Base-by-base conservation (phyloP, 768 basidiomycete genomes). In the Tulasnella sp. region DNA sequence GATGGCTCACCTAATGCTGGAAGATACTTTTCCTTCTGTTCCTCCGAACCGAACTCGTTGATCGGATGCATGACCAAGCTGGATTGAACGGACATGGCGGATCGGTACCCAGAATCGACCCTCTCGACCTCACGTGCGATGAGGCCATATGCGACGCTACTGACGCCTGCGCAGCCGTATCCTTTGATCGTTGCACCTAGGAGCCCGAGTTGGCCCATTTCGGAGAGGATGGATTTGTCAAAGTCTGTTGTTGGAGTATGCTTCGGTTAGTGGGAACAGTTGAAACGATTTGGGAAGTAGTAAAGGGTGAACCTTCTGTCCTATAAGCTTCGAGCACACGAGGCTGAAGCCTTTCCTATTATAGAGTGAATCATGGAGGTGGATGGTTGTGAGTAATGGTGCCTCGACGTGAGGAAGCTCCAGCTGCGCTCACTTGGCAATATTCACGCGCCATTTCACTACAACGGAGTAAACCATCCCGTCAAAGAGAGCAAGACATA, bases 1-100 rank as follows among this genome's bases (percentile, higher is more conserved):
- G 45, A 63, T 2, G 65, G 74, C 63, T 66, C 65, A 81, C 88
- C 92, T 44, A 98, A 76, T 19, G 80, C 75, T 50, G 93, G 94
- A 3, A 99, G 78, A 68, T 85, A 99, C 66, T 85, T 86, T 66
- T 91, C 86, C 73, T 93, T 94, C 72, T 97, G 92, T 30, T 80
- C 83, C 30, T 92, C 84, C 0, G 85, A 81, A 1, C 95, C 95
- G 69, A 93, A 97, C 67, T 87, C 84, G 68, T 87, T 73, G 65
- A 91, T 88, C 8, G 85, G 93, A 68, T 95, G 90, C 94, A 99
- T 99, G 11, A 95, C 91, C 26, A 99, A 80, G 19, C 91, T 94
- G 0, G 88, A 91, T 70, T 98, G 95, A 2, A 98, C 95, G 17
- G 93, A 96, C 63, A 92, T 84, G 3, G 85, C 94, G 3, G 90